Percentiles rank a stretch among this genome's conserved stretches.
These are phyloP conservation scores for Penicillium salamii DNA, from an alignment of 495 filamentous ascomycete genomes.

Conservation along the genomic window DNA sequence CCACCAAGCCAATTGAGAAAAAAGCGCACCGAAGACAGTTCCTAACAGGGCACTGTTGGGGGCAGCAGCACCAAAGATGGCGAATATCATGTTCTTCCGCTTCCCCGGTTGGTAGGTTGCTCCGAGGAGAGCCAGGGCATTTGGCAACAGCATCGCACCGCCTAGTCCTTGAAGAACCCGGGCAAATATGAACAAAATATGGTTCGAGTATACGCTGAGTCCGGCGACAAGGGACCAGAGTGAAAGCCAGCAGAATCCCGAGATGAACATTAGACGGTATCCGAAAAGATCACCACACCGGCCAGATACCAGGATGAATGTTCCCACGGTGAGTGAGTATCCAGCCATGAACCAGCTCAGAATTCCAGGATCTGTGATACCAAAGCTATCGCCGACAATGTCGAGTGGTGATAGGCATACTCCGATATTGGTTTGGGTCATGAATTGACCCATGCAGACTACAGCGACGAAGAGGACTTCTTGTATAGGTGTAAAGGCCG, in stretches of 20 bases:
- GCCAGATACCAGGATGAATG: constrained; percentile 63
- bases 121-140: constrained; percentile 61
- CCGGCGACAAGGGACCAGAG: constrained; percentile 58
- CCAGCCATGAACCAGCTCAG: constrained; percentile 56
- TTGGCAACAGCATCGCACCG: constrained; percentile 59
- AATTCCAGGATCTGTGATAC: constrained; percentile 35
- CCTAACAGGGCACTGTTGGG: constrained; percentile 55
- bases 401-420: constrained; percentile 36
- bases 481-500: constrained; percentile 20
- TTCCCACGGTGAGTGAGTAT: constrained; percentile 59
- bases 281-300: constrained; percentile 59
- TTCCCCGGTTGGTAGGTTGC: constrained; percentile 49
- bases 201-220: constrained; percentile 44
- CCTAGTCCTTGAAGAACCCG: constrained; percentile 62
- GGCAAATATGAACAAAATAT: constrained; percentile 56
- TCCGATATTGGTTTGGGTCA: constrained; percentile 30
- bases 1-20: constrained; percentile 58
- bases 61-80: constrained; percentile 60
- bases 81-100: constrained; percentile 63
- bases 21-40: constrained; percentile 46
- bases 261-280: constrained; percentile 54
- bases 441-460: constrained; percentile 36
- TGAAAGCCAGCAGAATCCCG: constrained; percentile 56
- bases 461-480: constrained; percentile 26
- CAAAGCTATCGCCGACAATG: constrained; percentile 46